Conservation (phyloP, 768 basidiomycete species). For the Lentinula raphanica region DNA sequence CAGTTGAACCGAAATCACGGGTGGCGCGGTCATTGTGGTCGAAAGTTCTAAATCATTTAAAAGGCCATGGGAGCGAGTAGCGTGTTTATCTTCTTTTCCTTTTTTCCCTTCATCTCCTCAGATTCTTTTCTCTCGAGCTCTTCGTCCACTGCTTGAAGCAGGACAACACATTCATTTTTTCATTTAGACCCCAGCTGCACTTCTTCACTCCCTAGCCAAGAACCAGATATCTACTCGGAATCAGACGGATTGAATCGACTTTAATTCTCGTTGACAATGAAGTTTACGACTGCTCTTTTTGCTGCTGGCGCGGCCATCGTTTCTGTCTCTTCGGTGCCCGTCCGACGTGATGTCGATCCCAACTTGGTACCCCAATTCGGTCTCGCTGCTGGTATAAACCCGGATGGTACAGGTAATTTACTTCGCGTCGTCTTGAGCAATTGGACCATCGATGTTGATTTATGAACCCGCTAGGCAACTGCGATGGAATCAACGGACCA, state of each 20-base stretch:
- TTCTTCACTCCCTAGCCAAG: not conserved
- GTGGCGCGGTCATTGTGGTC: not conserved
- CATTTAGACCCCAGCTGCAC: not conserved
- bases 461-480: constrained; percentile 48
- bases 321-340: constrained; percentile 35
- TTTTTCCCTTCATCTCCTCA: not conserved
- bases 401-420: constrained; percentile 57
- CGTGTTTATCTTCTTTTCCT: not conserved
- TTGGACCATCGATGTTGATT: not conserved
- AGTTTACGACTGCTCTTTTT: constrained; percentile 27
- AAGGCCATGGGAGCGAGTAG: no score
- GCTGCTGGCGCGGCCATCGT: constrained; percentile 26
- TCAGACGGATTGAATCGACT: constrained; percentile 5
- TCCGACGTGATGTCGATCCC: constrained; percentile 39
- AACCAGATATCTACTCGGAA: not conserved
- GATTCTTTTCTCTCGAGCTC: not conserved
- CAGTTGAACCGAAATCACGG: not conserved
- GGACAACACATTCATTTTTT: constrained; percentile 3
- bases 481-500: constrained; percentile 54
- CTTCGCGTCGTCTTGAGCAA: constrained; percentile 47
- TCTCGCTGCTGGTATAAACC: constrained; percentile 50
- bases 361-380: constrained; percentile 58
- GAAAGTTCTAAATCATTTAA: not conserved
- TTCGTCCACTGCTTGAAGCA: constrained; percentile 5
- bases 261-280: constrained; percentile 18